phyloP scores from a whole-genome alignment of 2,329 filamentous ascomycete species.

The Calonectria pauciramosa region DNA sequence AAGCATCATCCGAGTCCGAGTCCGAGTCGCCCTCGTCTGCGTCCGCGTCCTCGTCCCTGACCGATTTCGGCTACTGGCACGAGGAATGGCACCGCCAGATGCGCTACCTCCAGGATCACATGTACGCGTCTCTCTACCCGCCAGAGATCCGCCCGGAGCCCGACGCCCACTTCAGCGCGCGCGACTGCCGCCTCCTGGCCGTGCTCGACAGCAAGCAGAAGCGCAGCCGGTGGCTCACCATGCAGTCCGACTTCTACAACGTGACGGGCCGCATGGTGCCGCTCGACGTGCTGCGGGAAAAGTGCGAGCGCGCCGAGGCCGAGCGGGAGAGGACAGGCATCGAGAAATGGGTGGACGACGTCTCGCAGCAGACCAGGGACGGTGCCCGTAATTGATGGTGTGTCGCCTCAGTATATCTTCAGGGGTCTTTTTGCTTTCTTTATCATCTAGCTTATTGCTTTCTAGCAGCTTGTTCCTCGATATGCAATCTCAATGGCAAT shows the following conservation, averaged over 20 bases:
- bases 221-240: constrained; percentile 54
- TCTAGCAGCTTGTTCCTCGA: background rate
- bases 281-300: constrained; percentile 52
- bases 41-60: constrained; percentile 36
- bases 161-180: constrained; percentile 44
- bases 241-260: constrained; percentile 61
- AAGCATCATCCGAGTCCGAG: constrained; percentile 41
- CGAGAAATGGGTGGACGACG: constrained; percentile 39
- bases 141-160: constrained; percentile 34
- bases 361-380: constrained; percentile 24
- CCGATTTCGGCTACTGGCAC: constrained; percentile 32
- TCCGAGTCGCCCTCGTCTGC: background rate
- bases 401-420: background rate
- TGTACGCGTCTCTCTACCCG: constrained; percentile 50
- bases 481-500: background rate
- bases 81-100: constrained; percentile 41
- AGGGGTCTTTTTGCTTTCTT: background rate
- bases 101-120: constrained; percentile 49
- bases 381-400: constrained; percentile 6
- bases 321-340: constrained; percentile 23
- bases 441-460: background rate
- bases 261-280: constrained; percentile 58
- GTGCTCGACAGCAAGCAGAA: constrained; percentile 51
- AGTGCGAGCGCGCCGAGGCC: constrained; percentile 49
- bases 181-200: constrained; percentile 53